Percentiles rank a stretch among this genome's conserved stretches.
These are phyloP conservation scores for Acephala macrosclerotiorum DNA, from an alignment of 2,329 filamentous ascomycete genomes.

Conservation along the genomic window DNA sequence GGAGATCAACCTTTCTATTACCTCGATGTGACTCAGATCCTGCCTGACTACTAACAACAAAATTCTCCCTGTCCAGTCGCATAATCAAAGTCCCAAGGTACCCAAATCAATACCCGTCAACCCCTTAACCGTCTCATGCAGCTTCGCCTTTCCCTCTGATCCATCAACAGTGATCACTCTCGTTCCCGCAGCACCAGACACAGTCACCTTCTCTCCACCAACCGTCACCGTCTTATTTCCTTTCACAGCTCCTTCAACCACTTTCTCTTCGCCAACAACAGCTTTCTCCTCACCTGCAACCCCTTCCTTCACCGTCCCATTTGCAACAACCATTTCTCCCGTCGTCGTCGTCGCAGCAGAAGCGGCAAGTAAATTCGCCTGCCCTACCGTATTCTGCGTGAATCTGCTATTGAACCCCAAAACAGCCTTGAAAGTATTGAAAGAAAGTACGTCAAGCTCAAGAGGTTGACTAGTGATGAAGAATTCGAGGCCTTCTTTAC, in stretches of 20 bases:
- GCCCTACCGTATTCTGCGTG: constrained; percentile 50
- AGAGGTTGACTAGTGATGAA: constrained; percentile 57
- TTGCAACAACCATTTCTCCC: neutral
- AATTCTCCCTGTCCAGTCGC: no score
- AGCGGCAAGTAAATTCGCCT: constrained; percentile 22
- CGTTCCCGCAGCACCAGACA: no score
- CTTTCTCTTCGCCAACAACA: neutral
- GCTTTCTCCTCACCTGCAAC: neutral
- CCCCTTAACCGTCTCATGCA: neutral
- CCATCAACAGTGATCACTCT: neutral
- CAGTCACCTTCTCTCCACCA: neutral
- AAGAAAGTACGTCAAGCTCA: constrained; percentile 56
- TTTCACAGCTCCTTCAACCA: neutral
- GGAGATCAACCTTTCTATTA: no score
- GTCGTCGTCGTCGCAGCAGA: neutral
- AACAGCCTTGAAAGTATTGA: constrained; percentile 58
- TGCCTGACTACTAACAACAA: no score
- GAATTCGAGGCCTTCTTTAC: constrained; percentile 63
- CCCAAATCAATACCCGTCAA: neutral
- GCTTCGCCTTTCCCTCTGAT: neutral
- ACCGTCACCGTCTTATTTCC: neutral
- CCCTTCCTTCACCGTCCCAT: no score
- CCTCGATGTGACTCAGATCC: no score
- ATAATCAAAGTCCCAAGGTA: neutral
- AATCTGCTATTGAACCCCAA: constrained; percentile 63